Conservation (phyloP, 1,284 basidiomycete genomes). For the Malassezia slooffiae region DNA sequence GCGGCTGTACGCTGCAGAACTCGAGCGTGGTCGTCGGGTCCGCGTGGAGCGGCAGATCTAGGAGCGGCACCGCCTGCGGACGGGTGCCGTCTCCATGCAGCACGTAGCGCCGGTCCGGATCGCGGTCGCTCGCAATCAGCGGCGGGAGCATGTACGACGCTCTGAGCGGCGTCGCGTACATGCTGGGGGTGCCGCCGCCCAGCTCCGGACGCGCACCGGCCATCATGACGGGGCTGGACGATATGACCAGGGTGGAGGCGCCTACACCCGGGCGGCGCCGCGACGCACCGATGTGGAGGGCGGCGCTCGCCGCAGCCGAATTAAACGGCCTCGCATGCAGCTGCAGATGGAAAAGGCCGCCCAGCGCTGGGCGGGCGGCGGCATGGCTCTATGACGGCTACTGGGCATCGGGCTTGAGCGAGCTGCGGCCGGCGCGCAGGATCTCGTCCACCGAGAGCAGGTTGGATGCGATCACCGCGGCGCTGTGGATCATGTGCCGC, state of each 20-base stretch:
- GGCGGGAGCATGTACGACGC: constrained; percentile 31
- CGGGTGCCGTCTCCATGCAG: background rate
- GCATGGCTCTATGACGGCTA: no score
- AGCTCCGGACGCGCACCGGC: no score
- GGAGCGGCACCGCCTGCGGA: constrained; percentile 18
- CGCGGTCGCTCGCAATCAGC: constrained; percentile 3
- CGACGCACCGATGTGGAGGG: no score
- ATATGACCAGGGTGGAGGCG: no score
- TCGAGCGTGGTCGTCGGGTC: no score
- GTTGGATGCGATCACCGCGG: constrained; percentile 95
- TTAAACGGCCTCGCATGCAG: no score
- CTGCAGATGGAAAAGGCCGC: no score
- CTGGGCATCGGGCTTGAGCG: constrained; percentile 36
- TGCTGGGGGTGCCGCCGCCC: background rate
- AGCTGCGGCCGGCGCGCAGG: constrained; percentile 62
- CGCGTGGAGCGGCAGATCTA: constrained; percentile 21
- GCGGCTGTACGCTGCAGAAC: no score
- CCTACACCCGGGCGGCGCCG: no score
- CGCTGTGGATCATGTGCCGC: constrained; percentile 90
- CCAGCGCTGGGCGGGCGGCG: no score
- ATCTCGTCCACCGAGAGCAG: constrained; percentile 92
- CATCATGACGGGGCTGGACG: no score
- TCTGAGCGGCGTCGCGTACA: background rate
- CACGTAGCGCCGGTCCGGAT: constrained; percentile 6
- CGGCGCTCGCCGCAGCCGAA: no score